Evolutionary conservation across 139 green algal species (phyloP).

Genomic region (Micractinium sp.): DNA sequence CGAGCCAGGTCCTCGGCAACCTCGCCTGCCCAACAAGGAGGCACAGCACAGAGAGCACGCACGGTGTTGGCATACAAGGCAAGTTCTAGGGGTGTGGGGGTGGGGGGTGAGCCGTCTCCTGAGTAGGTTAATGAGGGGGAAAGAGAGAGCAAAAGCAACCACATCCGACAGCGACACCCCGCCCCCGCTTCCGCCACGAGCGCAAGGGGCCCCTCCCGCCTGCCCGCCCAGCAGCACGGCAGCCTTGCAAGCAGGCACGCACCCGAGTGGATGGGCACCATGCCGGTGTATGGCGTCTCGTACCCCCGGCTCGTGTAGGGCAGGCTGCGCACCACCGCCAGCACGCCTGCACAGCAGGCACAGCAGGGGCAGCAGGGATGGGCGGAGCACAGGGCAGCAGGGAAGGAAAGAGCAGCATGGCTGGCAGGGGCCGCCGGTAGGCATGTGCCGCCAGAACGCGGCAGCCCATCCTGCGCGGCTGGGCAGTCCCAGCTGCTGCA

Average conservation of each 20-base stretch:
- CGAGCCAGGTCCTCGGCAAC: constrained; percentile 90
- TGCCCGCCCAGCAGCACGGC: background rate
- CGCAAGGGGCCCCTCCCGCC: constrained; percentile 67
- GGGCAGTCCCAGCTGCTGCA: no score
- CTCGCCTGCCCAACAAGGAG: constrained; percentile 54
- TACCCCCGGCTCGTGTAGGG: constrained; percentile 37
- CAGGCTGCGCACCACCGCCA: constrained; percentile 79
- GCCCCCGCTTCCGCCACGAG: no score
- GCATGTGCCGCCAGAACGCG: no score
- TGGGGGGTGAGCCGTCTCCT: no score
- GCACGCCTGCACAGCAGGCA: constrained; percentile 55
- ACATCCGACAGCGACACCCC: no score
- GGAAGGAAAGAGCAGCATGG: background rate
- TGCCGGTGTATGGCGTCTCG: constrained; percentile 67
- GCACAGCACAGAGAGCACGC: background rate
- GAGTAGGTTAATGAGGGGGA: no score
- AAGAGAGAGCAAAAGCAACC: no score
- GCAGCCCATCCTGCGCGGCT: no score
- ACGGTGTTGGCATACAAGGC: no score
- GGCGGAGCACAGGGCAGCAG: background rate
- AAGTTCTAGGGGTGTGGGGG: no score
- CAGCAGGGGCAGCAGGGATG: background rate
- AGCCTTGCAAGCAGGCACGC: background rate
- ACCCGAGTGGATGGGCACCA: constrained; percentile 25
- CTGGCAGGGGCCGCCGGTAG: background rate